Conservation (phyloP, 2,329 filamentous ascomycete species). For the Trichoderma brevicompactum region DNA sequence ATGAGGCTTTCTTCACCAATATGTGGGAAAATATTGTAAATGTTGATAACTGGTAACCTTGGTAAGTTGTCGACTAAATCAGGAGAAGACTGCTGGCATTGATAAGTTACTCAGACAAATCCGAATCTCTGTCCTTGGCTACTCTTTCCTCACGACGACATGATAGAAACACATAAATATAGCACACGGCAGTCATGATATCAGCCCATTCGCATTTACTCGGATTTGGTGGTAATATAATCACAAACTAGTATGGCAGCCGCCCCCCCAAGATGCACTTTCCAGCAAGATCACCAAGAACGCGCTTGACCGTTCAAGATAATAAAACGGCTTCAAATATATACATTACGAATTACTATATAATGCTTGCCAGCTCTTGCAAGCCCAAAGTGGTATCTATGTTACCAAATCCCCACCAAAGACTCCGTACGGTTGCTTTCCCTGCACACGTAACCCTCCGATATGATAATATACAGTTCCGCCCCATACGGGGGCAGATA, state of each 20-base stretch:
- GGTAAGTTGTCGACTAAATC: background rate
- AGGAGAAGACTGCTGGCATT: no score
- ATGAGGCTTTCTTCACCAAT: background rate
- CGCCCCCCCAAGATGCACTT: background rate
- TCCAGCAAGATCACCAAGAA: background rate
- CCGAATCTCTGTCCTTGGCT: background rate
- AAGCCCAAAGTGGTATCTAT: constrained; percentile 8
- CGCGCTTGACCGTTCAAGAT: background rate
- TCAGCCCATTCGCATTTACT: no score
- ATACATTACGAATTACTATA: constrained; percentile 16
- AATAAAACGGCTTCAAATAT: background rate
- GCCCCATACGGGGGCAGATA: background rate
- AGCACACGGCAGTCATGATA: no score
- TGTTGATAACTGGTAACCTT: background rate
- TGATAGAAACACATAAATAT: no score
- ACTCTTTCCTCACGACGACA: background rate
- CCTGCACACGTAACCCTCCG: background rate
- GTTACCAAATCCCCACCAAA: background rate
- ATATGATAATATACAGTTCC: constrained; percentile 15
- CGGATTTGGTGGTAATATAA: no score
- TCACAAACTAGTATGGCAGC: no score
- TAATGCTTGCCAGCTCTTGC: background rate
- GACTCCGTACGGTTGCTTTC: constrained; percentile 11
- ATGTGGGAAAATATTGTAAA: background rate
- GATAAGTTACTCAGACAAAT: background rate